phyloP scores from a whole-genome alignment of 2,329 filamentous ascomycete species.

The Aspergillus sp. region DNA sequence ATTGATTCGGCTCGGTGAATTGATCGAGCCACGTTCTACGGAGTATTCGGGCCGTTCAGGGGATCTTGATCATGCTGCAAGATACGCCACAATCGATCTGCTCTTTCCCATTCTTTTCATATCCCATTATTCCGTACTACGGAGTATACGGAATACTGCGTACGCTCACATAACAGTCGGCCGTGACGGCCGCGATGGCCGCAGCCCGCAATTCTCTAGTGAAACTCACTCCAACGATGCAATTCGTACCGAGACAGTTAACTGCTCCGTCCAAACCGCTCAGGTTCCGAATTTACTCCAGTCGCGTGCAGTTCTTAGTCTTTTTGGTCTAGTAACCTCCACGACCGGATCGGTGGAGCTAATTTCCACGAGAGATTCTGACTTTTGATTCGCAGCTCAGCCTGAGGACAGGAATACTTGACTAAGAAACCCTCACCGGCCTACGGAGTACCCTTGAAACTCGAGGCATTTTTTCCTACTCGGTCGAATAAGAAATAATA shows the following conservation, averaged over 20 bases:
- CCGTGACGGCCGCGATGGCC: background rate
- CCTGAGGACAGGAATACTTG: slow-evolving; percentile 6
- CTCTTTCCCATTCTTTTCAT: background rate
- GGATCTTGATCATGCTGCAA: background rate
- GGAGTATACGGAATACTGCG: too few relatives aligned
- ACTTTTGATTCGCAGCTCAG: slow-evolving; percentile 8
- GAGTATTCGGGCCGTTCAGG: background rate
- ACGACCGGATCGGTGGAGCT: slow-evolving; percentile 9
- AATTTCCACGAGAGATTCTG: background rate
- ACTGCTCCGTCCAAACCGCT: background rate
- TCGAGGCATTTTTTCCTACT: slow-evolving; percentile 11
- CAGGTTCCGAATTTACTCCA: slow-evolving; percentile 8
- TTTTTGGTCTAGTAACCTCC: slow-evolving; percentile 6
- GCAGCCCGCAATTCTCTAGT: too few relatives aligned
- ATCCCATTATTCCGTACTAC: background rate
- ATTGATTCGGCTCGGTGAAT: background rate
- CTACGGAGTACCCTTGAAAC: background rate
- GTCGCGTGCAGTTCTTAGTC: slow-evolving; percentile 6
- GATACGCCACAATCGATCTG: background rate
- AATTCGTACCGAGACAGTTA: background rate
- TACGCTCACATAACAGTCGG: background rate
- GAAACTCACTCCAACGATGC: background rate
- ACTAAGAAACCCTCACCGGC: slow-evolving; percentile 10
- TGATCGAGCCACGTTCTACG: background rate
- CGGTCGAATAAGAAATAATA: background rate